Evolutionary conservation across 306 rosid species (phyloP), one percentile per base, ranked within the genome.

Genomic region (Cicer yamashitae): DNA sequence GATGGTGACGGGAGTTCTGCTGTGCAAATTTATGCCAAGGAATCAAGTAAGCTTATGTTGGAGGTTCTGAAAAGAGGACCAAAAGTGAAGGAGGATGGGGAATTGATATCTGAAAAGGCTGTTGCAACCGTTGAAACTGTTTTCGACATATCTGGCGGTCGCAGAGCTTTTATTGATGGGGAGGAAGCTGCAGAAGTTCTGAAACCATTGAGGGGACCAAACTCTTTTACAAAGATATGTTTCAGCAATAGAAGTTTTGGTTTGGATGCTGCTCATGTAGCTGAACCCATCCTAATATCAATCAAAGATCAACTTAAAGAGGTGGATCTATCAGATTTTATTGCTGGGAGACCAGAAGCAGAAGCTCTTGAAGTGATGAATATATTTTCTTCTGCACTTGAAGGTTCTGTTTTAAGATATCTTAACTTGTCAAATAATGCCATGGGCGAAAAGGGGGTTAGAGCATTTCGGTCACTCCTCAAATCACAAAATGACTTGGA

Each of bases 221-320:
- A 79, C 63, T 63, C 75, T 46, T 87, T 80, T 79, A 87, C 89
- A 10, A 93, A 85, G 87, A 86, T 93, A 68, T 84, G 91, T 74
- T 86, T 93, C 50, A 90, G 94, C 86, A 93, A 90, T 75, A 89
- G 90, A 83, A 93, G 98, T 81, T 90, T 93, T 87, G 96, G 96
- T 65, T 67, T 86, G 82, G 94, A 83, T 74, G 98, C 96, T 64
- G 93, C 98, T 63, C 82, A 34, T 72, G 82, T 93, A 77, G 93
- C 92, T 72, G 89, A 86, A 66, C 86, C 91, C 50, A 82, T 93
- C 75, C 71, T 93, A 25, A n/a, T 74, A 79, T 87, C 96, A 48
- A 58, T 90, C 56, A 87, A 85, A 78, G 85, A 86, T 82, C 94
- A 90, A 38, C 78, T 93, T 82, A 83, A 75, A 66, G 98, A 90